Evolutionary conservation across 2,329 filamentous ascomycete species (phyloP).

Genomic region (Didymella lethalis): DNA sequence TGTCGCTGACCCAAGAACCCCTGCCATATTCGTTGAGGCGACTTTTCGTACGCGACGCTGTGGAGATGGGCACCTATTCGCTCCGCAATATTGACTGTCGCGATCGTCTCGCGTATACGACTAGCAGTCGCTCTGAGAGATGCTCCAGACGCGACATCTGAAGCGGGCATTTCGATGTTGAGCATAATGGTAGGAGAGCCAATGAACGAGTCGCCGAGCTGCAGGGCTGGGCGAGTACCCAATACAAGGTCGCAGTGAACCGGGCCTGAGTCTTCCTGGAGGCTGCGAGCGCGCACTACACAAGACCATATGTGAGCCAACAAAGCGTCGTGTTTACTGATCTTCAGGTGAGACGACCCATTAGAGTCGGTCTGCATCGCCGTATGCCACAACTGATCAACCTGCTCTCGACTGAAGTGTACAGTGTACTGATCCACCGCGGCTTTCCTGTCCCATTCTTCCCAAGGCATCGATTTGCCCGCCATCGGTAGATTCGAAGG

Average conservation of each 20-base stretch:
- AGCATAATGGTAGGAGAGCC: conserved; percentile 21
- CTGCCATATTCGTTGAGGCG: conserved; percentile 21
- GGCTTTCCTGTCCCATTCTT: conserved; percentile 12
- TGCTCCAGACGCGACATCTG: conserved; percentile 1
- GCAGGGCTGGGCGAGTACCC: conserved; percentile 7
- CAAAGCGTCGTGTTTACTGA: conserved; percentile 24
- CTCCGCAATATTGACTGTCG: conserved; percentile 13
- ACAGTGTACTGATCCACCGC: conserved; percentile 15
- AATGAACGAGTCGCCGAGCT: conserved; percentile 12
- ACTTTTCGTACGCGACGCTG: conserved; percentile 22
- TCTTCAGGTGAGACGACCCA: not conserved
- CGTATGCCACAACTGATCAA: conserved; percentile 7
- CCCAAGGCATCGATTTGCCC: conserved; percentile 18
- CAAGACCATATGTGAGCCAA: conserved; percentile 22
- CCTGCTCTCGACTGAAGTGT: conserved; percentile 11
- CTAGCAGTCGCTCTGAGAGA: not conserved
- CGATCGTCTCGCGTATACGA: conserved; percentile 1
- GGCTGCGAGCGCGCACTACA: conserved; percentile 17
- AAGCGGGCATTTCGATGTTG: conserved; percentile 17
- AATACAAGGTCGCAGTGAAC: conserved; percentile 23
- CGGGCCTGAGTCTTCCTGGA: conserved; percentile 10
- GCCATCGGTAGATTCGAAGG: conserved; percentile 3
- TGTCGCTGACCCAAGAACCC: conserved; percentile 19
- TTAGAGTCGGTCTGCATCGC: not conserved
- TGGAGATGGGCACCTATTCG: conserved; percentile 15